phyloP scores from a whole-genome alignment of 1,284 basidiomycete genomes.

The Cerioporus squamosus region DNA sequence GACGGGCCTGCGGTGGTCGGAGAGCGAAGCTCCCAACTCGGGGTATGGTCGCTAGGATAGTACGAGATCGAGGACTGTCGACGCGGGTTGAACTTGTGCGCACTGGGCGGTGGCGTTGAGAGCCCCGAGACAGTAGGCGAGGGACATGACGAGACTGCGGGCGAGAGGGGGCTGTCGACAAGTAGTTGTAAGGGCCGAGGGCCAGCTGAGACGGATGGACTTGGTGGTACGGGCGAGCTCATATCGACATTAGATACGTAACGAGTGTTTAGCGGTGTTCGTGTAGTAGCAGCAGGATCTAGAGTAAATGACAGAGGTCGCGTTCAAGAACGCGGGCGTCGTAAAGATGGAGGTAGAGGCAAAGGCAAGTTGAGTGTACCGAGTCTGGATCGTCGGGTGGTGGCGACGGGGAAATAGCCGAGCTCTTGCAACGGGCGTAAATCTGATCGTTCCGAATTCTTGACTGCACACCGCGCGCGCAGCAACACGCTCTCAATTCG shows the following conservation, averaged over 20 bases:
- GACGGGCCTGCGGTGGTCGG: conserved; percentile 26
- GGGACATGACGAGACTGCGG: conserved; percentile 25
- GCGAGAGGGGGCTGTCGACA: conserved; percentile 32
- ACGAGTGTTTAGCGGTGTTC: conserved; percentile 5
- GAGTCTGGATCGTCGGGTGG: not conserved
- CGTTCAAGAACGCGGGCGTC: not conserved
- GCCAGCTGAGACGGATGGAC: conserved; percentile 21
- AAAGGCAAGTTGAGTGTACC: not conserved
- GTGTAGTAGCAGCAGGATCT: conserved; percentile 4
- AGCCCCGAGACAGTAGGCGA: conserved; percentile 25
- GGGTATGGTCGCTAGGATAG: conserved; percentile 42
- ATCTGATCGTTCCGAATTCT: not conserved
- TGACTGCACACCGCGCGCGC: too few relatives aligned
- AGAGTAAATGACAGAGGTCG: conserved; percentile 6
- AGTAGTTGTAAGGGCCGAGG: conserved; percentile 38
- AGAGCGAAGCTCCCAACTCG: conserved; percentile 33
- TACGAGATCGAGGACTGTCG: conserved; percentile 73
- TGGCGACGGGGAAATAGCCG: not conserved
- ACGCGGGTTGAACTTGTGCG: conserved; percentile 34
- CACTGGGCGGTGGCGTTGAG: conserved; percentile 30
- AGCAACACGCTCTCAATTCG: too few relatives aligned
- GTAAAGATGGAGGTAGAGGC: not conserved
- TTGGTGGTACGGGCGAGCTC: conserved; percentile 20
- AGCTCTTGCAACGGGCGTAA: not conserved
- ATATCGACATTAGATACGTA: conserved; percentile 20